phyloP scores from a whole-genome alignment of 352 stramenopile species.

The Pythium myriotylum region DNA sequence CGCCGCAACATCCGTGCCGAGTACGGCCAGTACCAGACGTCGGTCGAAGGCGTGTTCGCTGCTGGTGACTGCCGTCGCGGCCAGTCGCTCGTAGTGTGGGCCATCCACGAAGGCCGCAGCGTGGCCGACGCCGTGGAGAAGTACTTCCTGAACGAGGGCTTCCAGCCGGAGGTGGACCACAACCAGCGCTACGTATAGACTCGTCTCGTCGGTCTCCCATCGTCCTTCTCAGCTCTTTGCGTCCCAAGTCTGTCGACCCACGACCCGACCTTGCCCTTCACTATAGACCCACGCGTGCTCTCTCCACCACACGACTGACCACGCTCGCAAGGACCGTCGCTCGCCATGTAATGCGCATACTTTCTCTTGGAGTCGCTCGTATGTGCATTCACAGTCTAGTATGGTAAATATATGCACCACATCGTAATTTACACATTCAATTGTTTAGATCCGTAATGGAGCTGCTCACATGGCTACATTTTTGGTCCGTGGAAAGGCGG shows the following conservation, averaged over 20 bases:
- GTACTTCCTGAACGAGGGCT: slow-evolving; percentile 80
- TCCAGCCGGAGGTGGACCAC: slow-evolving; percentile 78
- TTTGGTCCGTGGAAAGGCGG: background rate
- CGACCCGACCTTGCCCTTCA: background rate
- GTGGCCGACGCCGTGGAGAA: slow-evolving; percentile 88
- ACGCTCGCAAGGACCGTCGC: background rate
- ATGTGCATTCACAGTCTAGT: slow-evolving; percentile 30
- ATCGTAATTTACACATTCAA: slow-evolving; percentile 20
- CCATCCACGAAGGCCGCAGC: slow-evolving; percentile 97
- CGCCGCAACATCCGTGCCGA: slow-evolving; percentile 93
- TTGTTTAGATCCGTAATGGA: slow-evolving; percentile 11
- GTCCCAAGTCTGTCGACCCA: background rate
- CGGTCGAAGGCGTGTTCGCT: slow-evolving; percentile 95
- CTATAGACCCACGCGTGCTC: background rate
- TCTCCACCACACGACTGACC: background rate
- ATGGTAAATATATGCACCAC: slow-evolving; percentile 22
- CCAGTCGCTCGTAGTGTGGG: slow-evolving; percentile 98
- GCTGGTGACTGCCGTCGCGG: slow-evolving; percentile 96
- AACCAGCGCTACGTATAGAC: slow-evolving; percentile 75
- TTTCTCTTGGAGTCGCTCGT: background rate
- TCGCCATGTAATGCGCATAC: slow-evolving; percentile 17
- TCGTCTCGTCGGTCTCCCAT: background rate
- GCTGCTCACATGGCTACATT: slow-evolving; percentile 28
- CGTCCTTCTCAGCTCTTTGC: background rate
- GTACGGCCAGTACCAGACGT: slow-evolving; percentile 95